Evolutionary conservation across 192 early-diverging fungal species (phyloP).

Genomic region (Podila horticola): DNA sequence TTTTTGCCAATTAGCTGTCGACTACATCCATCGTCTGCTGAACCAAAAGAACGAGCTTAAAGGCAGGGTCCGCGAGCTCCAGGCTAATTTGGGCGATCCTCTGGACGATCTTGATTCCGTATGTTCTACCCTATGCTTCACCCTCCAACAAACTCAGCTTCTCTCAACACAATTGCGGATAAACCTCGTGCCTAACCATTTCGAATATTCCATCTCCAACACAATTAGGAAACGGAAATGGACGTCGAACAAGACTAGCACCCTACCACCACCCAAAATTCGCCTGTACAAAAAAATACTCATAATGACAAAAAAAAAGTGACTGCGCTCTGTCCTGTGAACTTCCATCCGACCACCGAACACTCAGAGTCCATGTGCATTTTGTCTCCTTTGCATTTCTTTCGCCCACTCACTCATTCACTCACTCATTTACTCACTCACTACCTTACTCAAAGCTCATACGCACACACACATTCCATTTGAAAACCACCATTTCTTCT

Average conservation of each 20-base stretch:
- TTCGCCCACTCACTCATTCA: neutral
- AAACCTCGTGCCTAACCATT: neutral
- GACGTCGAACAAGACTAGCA: neutral
- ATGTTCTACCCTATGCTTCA: neutral
- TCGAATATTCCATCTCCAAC: neutral
- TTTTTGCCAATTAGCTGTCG: constrained; percentile 60
- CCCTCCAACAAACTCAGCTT: neutral
- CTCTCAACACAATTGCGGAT: neutral
- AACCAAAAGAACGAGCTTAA: constrained; percentile 66
- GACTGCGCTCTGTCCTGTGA: no score
- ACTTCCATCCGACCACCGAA: no score
- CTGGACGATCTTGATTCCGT: constrained; percentile 16
- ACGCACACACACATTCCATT: no score
- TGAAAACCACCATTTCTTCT: no score
- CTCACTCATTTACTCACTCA: neutral
- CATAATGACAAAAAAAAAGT: no score
- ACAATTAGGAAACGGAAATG: constrained; percentile 2
- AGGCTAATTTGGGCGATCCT: constrained; percentile 55
- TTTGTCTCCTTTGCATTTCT: no score
- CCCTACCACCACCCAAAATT: no score
- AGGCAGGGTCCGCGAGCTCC: constrained; percentile 57
- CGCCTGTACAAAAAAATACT: no score
- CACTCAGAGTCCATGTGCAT: no score
- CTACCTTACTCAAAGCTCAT: no score
- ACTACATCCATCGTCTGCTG: constrained; percentile 75